Base-by-base conservation (phyloP, 768 basidiomycete species). In the Scleroderma bovista region DNA sequence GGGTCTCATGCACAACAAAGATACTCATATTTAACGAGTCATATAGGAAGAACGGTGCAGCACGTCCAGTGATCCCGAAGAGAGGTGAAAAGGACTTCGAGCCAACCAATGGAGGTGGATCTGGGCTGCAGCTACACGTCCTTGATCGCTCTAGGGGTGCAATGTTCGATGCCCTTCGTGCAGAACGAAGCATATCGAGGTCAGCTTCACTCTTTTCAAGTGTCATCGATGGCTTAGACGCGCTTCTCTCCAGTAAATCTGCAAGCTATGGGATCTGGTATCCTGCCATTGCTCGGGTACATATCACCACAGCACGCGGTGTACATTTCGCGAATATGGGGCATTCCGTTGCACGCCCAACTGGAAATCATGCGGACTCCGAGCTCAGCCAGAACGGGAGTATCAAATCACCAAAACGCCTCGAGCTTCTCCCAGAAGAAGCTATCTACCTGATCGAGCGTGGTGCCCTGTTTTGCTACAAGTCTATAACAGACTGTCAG, bases 71-170 rank as follows among this genome's bases (percentile, higher is more conserved):
- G 6, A 94, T 99, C 45, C 96, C 96, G 6, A 94, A 90, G 66
- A 81, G 96, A 23, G 96, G 96, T 2, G 96, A 98, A 68, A 98
- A 99, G 64, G 94, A 98, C 56, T 98, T 93, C 57, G 95, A 98
- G 64, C 96, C 96, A 2, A 73, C 74, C 57, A 60, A 71, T 19
- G 73, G 72, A 9, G 62, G 79, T 10, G 88, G 86, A 6, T 85
- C 89, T 11, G 80, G 79, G 12, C 71, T 91, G 12, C 96, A 98
- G 61, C 69, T 81, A 23, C 86, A 91, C 69, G 79, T 90, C 52
- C 76, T 98, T 19, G 84, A 89, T 48, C 77, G 83, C 26, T 79
- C 91, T 41, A 72, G 95, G 48, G 71, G 77, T 44, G 96, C 95
- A 2, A 91, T 98, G 86, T 85, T 95, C 50, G 81, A 85, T 26